Evolutionary conservation across 2,329 filamentous ascomycete genomes (phyloP).

Genomic region (Sporothrix humicola): DNA sequence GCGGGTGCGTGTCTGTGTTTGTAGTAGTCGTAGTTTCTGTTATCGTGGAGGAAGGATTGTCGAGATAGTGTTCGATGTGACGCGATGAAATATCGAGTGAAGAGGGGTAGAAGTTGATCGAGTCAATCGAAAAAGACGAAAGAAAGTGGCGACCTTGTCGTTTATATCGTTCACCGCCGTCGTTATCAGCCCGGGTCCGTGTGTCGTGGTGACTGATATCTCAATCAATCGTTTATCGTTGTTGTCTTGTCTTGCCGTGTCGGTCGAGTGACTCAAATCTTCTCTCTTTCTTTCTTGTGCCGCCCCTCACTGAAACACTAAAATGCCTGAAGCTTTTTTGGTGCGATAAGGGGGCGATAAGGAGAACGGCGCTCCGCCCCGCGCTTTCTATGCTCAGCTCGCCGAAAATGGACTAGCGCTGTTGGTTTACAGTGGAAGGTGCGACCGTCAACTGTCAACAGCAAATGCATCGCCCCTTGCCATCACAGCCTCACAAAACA

Average conservation of each 20-base stretch:
- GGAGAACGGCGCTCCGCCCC: slow-evolving; percentile 12
- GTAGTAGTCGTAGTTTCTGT: too few relatives aligned
- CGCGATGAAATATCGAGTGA: neutral
- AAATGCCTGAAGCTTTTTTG: slow-evolving; percentile 27
- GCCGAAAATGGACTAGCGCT: slow-evolving; percentile 25
- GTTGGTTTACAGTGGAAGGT: neutral
- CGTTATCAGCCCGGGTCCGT: slow-evolving; percentile 17
- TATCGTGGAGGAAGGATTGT: neutral
- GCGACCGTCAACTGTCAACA: neutral
- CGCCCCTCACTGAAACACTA: slow-evolving; percentile 26
- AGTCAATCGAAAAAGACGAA: neutral
- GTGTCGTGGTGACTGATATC: neutral
- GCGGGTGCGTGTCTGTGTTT: too few relatives aligned
- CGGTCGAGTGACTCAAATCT: slow-evolving; percentile 30
- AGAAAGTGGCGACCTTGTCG: too few relatives aligned
- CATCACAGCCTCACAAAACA: neutral
- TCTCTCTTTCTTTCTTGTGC: neutral
- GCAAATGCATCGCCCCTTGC: slow-evolving; percentile 16
- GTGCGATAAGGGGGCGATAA: slow-evolving; percentile 31
- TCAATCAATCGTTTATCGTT: neutral
- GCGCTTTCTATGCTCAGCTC: slow-evolving; percentile 11
- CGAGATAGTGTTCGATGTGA: neutral
- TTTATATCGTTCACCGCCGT: neutral
- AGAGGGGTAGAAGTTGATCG: neutral
- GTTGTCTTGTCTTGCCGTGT: slow-evolving; percentile 1